Percentiles rank a stretch among this genome's conserved stretches.
phyloP scores from a whole-genome alignment of 371 early-diverging fungal species.

The Mucor sp. region DNA sequence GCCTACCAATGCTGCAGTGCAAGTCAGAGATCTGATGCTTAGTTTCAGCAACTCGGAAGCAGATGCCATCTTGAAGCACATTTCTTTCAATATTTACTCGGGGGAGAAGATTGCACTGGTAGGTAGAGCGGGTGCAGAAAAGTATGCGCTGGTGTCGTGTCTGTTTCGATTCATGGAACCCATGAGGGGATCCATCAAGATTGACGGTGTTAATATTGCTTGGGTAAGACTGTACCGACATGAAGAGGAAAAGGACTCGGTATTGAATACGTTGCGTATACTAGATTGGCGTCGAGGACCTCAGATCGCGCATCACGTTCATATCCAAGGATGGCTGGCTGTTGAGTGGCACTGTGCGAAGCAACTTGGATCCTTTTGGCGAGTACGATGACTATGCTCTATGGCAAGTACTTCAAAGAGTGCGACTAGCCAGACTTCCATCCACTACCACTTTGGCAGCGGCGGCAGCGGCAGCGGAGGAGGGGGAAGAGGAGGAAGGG shows the following conservation, averaged over 20 bases:
- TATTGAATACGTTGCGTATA: too few relatives aligned
- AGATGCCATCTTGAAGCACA: conserved; percentile 58
- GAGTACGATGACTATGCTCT: conserved; percentile 76
- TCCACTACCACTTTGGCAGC: conserved; percentile 28
- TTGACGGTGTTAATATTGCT: conserved; percentile 80
- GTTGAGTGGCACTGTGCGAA: conserved; percentile 71
- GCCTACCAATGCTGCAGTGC: conserved; percentile 74
- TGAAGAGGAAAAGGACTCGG: background rate
- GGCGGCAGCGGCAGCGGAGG: too few relatives aligned
- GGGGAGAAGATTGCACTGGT: conserved; percentile 76
- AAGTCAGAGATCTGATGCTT: conserved; percentile 58
- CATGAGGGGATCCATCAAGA: conserved; percentile 62
- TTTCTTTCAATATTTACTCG: conserved; percentile 58
- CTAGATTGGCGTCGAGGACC: conserved; percentile 67
- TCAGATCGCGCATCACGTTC: conserved; percentile 73
- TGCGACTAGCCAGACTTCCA: conserved; percentile 52
- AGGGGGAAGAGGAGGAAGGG: conserved; percentile 23
- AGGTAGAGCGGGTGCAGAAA: conserved; percentile 80
- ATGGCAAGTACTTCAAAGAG: conserved; percentile 80
- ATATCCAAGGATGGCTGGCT: conserved; percentile 88
- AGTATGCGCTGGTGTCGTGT: conserved; percentile 67
- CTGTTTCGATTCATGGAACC: conserved; percentile 83
- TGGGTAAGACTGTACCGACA: conserved; percentile 29
- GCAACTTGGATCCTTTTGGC: conserved; percentile 84
- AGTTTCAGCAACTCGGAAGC: conserved; percentile 58